Base-by-base conservation (phyloP, 768 basidiomycete species). In the Sistotremastrum niveocremeum region DNA sequence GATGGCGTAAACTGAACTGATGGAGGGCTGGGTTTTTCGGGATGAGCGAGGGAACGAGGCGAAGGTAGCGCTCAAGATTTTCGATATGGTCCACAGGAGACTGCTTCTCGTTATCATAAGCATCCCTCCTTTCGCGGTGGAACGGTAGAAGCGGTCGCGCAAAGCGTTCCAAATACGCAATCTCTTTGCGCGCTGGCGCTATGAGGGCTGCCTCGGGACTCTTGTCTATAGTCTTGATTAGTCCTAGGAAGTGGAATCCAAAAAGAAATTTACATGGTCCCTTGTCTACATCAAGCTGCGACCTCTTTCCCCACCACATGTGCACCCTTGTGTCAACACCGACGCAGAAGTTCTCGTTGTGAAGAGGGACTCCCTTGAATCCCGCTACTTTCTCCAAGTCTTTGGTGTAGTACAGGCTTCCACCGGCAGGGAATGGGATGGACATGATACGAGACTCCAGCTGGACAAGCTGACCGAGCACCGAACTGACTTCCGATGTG, bases 271-370 rank as follows among this genome's bases (percentile, higher is more conserved):
- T 67, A 73, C 74, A 74, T 46, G 74, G 72, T 67, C 73, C 72
- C 49, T 73, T 56, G 47, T 69, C 53, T 44, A 73, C 60, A 48
- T 71, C 64, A 49, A 74, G 71, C 62, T 68, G 57, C 49, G 68
- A 60, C 48, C 73, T 69, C 58, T 68, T 66, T 1, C 73, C 70
- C 53, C 59, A 70, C 72, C 72, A 76, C 57, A 74, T n/a, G 54
- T 31, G 53, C 50, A 68, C 39, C 2, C 62, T 65, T 6, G 56
- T 52, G 60, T 74, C 73, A 56, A 61, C 60, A 54, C 61, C 59
- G 44, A 34, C 36, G 51, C 66, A 69, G 62, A 73, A 71, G 45
- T 53, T 60, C 58, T 64, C 47, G 59, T 65, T 63, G 42, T 65
- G 48, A 10, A 59, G 51, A 11, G 64, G 52, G 44, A 73, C 60